Evolutionary conservation across 805 yeast genomes (phyloP), one percentile per base, ranked within the genome.

Genomic region (Barnettozyma salicaria): DNA sequence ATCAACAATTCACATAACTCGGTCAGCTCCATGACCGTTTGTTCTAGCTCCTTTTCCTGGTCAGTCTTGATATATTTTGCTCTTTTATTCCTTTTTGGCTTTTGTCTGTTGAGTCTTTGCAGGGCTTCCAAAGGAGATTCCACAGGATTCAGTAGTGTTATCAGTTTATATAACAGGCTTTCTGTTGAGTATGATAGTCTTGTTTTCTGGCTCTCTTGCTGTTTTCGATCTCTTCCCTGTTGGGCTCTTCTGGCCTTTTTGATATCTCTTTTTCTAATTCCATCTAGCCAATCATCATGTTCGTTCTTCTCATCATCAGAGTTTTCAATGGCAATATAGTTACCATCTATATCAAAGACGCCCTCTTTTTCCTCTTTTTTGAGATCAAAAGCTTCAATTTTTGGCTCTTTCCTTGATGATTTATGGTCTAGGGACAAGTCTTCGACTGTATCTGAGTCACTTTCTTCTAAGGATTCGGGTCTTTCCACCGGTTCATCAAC

Each of bases 331-430:
- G 69, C 59, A 14, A 76, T 59, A 46, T 63, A 80, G 46, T 76
- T 78, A 1, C 87, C 86, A 27, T 70, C 72, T 26, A 59, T 65
- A 46, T 80, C 87, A 50, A 78, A 77, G 3, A 55, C 55, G 2
- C 88, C 90, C 31, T 71, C 75, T 37, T 68, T 68, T 29, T 63
- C 56, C 47, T 83, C 90, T 14, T 72, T 63, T 18, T 67, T 56
- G 30, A 83, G 55, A 52, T 74, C 70, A 57, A 83, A 83, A 0
- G 83, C 72, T 41, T 82, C 89, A 3, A 83, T 41, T 42, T 70
- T 69, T 1, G 78, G 63, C 10, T 41, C 53, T 7, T 36, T 29
- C 14, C 18, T 37, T 3, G 46, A 42, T 23, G 19, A 26, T 1
- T 21, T 27, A 50, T 54, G n/a, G n/a, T n/a, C n/a, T n/a, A n/a